phyloP scores from a whole-genome alignment of 805 yeast genomes.

The Saturnispora saitoi region DNA sequence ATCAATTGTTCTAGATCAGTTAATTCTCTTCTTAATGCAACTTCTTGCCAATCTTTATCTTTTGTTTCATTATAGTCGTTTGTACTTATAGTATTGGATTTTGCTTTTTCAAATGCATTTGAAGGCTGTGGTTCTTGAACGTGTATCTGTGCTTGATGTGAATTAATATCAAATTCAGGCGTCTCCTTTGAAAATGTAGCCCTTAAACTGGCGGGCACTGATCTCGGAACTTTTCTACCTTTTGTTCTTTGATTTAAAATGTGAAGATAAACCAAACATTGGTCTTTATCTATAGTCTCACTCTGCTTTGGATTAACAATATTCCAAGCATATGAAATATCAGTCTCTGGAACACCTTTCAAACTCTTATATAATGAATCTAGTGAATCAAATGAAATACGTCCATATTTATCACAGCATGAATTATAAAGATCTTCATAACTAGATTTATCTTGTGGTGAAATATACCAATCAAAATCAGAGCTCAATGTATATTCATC shows the following conservation, averaged over 20 bases:
- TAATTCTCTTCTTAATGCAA: slow-evolving; percentile 69
- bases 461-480: slow-evolving; percentile 92
- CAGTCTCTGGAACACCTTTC: slow-evolving; percentile 69
- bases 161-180: slow-evolving; percentile 60
- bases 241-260: slow-evolving; percentile 80
- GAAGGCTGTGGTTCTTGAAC: not conserved
- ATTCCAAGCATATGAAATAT: slow-evolving; percentile 88
- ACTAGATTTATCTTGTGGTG: slow-evolving; percentile 73
- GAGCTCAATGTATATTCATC: slow-evolving; percentile 55
- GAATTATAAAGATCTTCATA: slow-evolving; percentile 73
- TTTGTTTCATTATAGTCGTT: slow-evolving; percentile 62
- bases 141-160: slow-evolving; percentile 40
- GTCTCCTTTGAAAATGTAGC: slow-evolving; percentile 85
- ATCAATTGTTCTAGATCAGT: slow-evolving; percentile 64
- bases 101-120: not conserved
- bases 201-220: slow-evolving; percentile 87
- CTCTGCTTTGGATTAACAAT: slow-evolving; percentile 84
- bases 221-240: slow-evolving; percentile 75
- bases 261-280: slow-evolving; percentile 80
- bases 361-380: slow-evolving; percentile 61
- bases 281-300: slow-evolving; percentile 89
- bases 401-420: slow-evolving; percentile 69
- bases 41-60: slow-evolving; percentile 93
- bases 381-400: slow-evolving; percentile 67
- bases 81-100: slow-evolving; percentile 30